These are phyloP conservation scores for Hebeloma cylindrosporum DNA, from an alignment of 768 basidiomycete genomes.

Conservation along the genomic window DNA sequence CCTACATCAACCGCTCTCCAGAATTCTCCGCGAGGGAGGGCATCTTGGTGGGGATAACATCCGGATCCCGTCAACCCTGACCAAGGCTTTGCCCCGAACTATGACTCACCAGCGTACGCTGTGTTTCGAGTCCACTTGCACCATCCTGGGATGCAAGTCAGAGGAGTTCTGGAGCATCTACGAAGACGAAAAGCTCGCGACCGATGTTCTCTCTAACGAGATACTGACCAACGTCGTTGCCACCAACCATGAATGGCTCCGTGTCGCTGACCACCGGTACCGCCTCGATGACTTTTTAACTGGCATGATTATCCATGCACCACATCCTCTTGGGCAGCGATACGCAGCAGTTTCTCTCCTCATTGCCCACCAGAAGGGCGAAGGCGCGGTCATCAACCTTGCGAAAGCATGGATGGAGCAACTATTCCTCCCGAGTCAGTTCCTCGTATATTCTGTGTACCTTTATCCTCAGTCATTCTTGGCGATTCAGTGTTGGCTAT, in stretches of 20 bases:
- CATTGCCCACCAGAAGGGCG: conserved; percentile 17
- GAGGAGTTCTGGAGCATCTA: not conserved
- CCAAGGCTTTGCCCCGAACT: no score
- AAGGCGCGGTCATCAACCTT: conserved; percentile 11
- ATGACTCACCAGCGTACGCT: no score
- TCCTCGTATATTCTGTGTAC: not conserved
- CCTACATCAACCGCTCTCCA: no score
- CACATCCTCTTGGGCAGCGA: conserved; percentile 15
- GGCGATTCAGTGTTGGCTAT: no score
- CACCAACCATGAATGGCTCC: not conserved
- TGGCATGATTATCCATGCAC: conserved; percentile 21
- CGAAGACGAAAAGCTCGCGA: not conserved
- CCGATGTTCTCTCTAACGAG: not conserved
- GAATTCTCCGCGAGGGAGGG: no score
- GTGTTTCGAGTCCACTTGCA: conserved; percentile 2
- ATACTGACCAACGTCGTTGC: not conserved
- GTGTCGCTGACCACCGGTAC: conserved; percentile 1
- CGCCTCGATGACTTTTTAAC: conserved; percentile 15
- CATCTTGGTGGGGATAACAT: no score
- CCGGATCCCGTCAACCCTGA: no score
- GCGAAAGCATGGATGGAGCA: conserved; percentile 22
- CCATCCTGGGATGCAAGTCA: not conserved
- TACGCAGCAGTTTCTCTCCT: conserved; percentile 21
- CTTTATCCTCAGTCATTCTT: no score
- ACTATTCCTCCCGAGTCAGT: conserved; percentile 19